Evolutionary conservation across 768 basidiomycete species (phyloP).

Genomic region (Udeniomyces megalosporus): DNA sequence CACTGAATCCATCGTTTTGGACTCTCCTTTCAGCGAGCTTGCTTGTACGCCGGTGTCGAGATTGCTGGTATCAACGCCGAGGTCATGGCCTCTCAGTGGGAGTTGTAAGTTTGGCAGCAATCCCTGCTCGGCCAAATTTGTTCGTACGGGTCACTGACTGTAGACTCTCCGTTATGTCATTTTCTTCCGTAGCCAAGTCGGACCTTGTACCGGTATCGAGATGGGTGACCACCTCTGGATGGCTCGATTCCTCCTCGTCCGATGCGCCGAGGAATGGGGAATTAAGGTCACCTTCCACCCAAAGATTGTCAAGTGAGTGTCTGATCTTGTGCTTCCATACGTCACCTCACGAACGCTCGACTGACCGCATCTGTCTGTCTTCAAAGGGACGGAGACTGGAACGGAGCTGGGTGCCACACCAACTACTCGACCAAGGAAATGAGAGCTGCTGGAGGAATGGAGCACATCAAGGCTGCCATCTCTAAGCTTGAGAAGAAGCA

Average conservation of each 20-base stretch:
- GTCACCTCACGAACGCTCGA: no score
- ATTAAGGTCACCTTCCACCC: constrained; percentile 88
- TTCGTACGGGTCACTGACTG: no score
- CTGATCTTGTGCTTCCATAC: no score
- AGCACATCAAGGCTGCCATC: constrained; percentile 78
- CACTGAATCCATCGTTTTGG: no score
- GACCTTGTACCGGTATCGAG: constrained; percentile 89
- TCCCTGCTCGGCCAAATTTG: no score
- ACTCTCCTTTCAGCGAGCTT: constrained; percentile 30
- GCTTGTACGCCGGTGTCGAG: constrained; percentile 84
- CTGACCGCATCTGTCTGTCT: no score
- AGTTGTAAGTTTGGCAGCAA: constrained; percentile 40
- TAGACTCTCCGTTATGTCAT: no score
- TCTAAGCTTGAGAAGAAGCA: constrained; percentile 83
- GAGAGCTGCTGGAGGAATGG: constrained; percentile 87
- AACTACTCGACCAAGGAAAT: constrained; percentile 91
- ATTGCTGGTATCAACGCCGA: constrained; percentile 99
- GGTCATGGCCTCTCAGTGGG: constrained; percentile 99
- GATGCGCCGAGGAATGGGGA: constrained; percentile 94
- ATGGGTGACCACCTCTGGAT: constrained; percentile 99
- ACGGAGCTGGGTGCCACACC: constrained; percentile 75
- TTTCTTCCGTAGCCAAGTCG: constrained; percentile 56
- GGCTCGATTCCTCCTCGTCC: constrained; percentile 87
- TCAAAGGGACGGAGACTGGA: constrained; percentile 66
- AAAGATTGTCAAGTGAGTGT: constrained; percentile 53